A percentile compares a stretch with the other conserved stretches of the same genome.
Conservation (phyloP, 169 alveolate genomes). For the Plasmodium coatneyi region DNA sequence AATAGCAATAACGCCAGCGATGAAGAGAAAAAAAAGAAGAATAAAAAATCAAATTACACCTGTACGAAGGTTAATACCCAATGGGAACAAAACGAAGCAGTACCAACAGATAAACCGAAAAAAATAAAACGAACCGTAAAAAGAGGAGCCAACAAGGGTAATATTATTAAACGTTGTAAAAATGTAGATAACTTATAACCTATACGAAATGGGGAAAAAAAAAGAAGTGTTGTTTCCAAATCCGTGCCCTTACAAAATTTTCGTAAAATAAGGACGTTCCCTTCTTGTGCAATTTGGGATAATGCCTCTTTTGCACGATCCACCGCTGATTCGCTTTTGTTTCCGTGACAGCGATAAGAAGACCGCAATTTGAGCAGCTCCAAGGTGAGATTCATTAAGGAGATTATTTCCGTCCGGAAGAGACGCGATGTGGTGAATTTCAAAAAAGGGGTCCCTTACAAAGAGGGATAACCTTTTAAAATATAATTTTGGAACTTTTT, state of each 20-base stretch:
- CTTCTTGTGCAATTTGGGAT: not conserved
- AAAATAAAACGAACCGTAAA: not conserved
- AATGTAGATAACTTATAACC: not conserved
- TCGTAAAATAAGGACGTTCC: not conserved
- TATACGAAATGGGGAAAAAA: not conserved
- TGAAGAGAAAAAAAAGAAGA: not conserved
- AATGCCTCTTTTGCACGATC: not conserved
- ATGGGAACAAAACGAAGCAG: not conserved
- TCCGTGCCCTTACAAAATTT: not conserved
- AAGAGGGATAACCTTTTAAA: not conserved
- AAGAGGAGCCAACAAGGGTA: not conserved
- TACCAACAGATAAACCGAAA: not conserved
- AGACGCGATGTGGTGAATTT: not conserved
- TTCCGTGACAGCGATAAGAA: not conserved
- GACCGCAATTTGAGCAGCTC: not conserved
- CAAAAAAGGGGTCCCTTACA: not conserved
- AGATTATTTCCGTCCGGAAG: not conserved
- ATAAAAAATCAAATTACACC: not conserved
- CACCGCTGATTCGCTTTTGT: not conserved
- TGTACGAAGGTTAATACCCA: not conserved
- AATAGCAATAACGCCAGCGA: not conserved
- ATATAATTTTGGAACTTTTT: not conserved
- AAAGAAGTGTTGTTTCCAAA: not conserved
- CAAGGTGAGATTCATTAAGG: not conserved
- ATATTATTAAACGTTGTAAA: not conserved